phyloP scores from a whole-genome alignment of 768 basidiomycete species.

The Gloeophyllum trabeum region DNA sequence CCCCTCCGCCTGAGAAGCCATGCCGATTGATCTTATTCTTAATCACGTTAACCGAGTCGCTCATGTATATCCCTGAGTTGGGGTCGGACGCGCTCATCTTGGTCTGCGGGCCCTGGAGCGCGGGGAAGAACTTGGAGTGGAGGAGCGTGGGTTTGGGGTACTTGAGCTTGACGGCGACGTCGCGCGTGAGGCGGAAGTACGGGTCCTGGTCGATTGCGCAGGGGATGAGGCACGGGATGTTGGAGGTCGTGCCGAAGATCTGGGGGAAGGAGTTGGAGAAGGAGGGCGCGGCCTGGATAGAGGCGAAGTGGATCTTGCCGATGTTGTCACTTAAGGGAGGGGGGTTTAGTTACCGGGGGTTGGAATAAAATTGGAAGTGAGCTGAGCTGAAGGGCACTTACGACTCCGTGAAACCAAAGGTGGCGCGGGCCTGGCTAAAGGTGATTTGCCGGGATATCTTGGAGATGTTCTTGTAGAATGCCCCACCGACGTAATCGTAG shows the following conservation, averaged over 20 bases:
- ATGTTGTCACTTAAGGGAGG: conserved; percentile 79
- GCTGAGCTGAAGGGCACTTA: conserved; percentile 27
- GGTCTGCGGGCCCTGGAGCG: conserved; percentile 93
- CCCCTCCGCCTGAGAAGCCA: conserved; percentile 91
- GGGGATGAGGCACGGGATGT: conserved; percentile 90
- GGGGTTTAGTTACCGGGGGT: background rate
- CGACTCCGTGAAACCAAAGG: conserved; percentile 97
- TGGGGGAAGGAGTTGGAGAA: conserved; percentile 99
- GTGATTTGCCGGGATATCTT: conserved; percentile 90
- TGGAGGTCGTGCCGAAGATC: conserved; percentile 75
- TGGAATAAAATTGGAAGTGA: background rate
- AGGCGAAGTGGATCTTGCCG: conserved; percentile 93
- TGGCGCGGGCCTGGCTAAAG: conserved; percentile 85
- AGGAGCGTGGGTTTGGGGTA: conserved; percentile 91
- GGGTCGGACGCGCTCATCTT: conserved; percentile 98
- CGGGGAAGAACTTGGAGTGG: conserved; percentile 97
- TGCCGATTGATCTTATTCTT: conserved; percentile 96
- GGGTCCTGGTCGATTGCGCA: conserved; percentile 98
- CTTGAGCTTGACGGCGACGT: conserved; percentile 88
- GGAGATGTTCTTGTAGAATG: conserved; percentile 91
- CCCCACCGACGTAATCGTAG: conserved; percentile 80
- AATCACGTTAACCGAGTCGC: conserved; percentile 83
- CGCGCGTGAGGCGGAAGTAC: conserved; percentile 96
- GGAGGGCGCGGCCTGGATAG: conserved; percentile 91
- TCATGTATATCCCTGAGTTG: conserved; percentile 95